These are phyloP conservation scores for Psilocybe cyanescens DNA, from an alignment of 768 basidiomycete species.

Conservation along the genomic window DNA sequence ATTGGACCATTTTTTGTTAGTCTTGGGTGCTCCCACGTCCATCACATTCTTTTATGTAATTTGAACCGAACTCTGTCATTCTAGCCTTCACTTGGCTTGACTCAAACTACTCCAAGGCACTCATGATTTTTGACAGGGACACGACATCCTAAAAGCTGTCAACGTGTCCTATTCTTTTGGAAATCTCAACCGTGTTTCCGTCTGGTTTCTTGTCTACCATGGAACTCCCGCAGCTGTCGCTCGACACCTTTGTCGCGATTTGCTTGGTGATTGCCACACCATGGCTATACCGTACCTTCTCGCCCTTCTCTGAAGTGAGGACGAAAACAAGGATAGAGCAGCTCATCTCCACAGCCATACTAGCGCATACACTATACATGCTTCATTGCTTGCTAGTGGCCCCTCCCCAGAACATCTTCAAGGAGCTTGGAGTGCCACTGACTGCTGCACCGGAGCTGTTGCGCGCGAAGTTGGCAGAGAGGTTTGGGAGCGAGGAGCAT, in stretches of 20 bases:
- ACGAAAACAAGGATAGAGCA: constrained; percentile 14
- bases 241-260: constrained; percentile 25
- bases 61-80: background rate
- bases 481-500: constrained; percentile 38
- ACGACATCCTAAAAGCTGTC: constrained; percentile 3
- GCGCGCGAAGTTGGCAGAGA: constrained; percentile 43
- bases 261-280: constrained; percentile 26
- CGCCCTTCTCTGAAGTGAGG: constrained; percentile 17
- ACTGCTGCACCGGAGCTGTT: constrained; percentile 58
- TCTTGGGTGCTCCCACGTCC: background rate
- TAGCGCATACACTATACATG: constrained; percentile 54
- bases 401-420: constrained; percentile 67
- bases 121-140: constrained; percentile 3
- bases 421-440: constrained; percentile 54
- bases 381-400: constrained; percentile 48
- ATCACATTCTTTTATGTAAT: background rate
- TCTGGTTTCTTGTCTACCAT: constrained; percentile 5
- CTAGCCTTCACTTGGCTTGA: background rate
- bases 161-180: constrained; percentile 16
- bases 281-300: constrained; percentile 26
- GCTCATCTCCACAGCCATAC: constrained; percentile 38
- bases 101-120: constrained; percentile 2
- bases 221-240: constrained; percentile 24
- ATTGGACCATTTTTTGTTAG: constrained; percentile 43
- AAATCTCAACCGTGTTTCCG: background rate